Conservation (phyloP, 106 monocot genomes). For the Posidonia australis region DNA sequence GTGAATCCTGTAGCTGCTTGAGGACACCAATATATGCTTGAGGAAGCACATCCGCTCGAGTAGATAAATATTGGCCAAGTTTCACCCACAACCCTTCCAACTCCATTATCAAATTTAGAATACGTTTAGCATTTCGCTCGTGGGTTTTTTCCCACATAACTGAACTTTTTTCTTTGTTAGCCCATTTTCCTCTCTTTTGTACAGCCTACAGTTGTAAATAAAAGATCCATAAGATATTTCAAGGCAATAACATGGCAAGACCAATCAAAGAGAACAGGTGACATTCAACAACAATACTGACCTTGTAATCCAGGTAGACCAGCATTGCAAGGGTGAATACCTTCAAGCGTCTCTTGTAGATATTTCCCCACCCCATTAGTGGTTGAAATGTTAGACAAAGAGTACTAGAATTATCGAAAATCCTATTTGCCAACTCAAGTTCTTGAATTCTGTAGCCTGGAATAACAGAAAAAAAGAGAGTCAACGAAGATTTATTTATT, state of each 20-base stretch:
- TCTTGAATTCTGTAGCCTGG: background rate
- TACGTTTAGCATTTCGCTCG: conserved; percentile 69
- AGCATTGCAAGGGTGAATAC: conserved; percentile 71
- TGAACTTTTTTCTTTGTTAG: conserved; percentile 35
- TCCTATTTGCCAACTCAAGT: background rate
- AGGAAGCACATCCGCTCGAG: conserved; percentile 92
- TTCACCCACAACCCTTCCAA: conserved; percentile 98
- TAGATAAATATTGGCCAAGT: conserved; percentile 92
- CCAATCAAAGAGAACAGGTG: background rate
- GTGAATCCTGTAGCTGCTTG: conserved; percentile 90
- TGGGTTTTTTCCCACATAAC: conserved; percentile 73
- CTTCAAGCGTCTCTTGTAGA: conserved; percentile 66
- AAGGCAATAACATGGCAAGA: background rate
- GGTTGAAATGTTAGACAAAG: background rate
- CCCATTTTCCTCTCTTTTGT: conserved; percentile 68
- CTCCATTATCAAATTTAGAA: conserved; percentile 82
- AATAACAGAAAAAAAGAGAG: too few relatives aligned
- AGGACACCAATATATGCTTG: conserved; percentile 68
- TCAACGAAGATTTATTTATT: too few relatives aligned
- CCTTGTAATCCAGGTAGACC: conserved; percentile 96
- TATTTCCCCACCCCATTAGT: conserved; percentile 87
- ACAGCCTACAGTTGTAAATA: conserved; percentile 35
- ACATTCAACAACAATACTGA: conserved; percentile 7
- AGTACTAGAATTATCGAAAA: background rate
- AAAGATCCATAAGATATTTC: background rate